Base-by-base conservation (phyloP, 305 asterid genomes). In the Caryopteris hybrid region DNA sequence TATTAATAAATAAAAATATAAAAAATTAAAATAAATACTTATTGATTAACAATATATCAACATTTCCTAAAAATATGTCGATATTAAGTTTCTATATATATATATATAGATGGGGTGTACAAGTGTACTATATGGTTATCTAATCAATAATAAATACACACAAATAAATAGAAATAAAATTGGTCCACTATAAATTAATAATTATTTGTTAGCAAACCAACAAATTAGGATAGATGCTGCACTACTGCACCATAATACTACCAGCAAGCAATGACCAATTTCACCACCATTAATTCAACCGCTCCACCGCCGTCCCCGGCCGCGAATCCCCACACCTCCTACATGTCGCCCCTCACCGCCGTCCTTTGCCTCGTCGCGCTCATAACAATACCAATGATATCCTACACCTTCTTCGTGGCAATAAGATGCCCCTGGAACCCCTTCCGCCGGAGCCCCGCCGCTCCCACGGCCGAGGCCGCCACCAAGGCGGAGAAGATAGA, bases 361-460 rank as follows among this genome's bases (percentile, higher is more conserved):
- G 2, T 71, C 50, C 33, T 75, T 55, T 79, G 80, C 68, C 62
- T 85, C 1, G 69, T 83, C 1, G 72, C 78, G 1, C 68, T 85
- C 23, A 63, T 83, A 56, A 61, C 79, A 1, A 61, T 79, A 12
- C 86, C 86, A 7, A 58, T 77, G 23, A 16, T 85, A 31, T 41
- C 81, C 63, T 85, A 79, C 71, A 79, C 79, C 57, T 45, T 81
- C 73, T 79, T 83, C 68, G 72, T 73, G 17, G 82, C 84, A 12
- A 27, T 83, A 7, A 66, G 58, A 7, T 75, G 68, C 75, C 78
- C 79, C 0, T 61, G 59, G 0, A 80, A 68, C 34, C 67, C 76
- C 46, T 70, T 69, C 59, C 61, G 67, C 31, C 72, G 71, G 75
- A 50, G 76, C 39, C 2, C 50, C 68, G 59, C 76, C 31, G 9